Evolutionary conservation across 306 rosid species (phyloP).

Genomic region (Vigna mungo): DNA sequence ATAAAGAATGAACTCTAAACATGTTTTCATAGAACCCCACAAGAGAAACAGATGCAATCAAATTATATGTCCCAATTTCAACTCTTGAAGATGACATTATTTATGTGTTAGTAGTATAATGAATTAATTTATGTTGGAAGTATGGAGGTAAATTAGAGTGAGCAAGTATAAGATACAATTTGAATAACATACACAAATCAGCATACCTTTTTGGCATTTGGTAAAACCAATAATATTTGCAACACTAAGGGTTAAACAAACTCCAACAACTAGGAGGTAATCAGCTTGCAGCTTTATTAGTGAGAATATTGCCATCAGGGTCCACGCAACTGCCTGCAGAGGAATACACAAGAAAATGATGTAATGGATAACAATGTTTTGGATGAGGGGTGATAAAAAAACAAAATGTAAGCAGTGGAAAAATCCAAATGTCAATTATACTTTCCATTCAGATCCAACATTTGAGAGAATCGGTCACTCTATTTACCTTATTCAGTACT

Average conservation of each 20-base stretch:
- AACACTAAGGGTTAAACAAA: slow-evolving; percentile 82
- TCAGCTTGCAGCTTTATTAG: slow-evolving; percentile 86
- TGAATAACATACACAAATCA: slow-evolving; percentile 16
- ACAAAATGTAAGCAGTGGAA: background rate
- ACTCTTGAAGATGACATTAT: background rate
- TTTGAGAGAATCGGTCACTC: too few relatives aligned
- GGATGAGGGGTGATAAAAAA: background rate
- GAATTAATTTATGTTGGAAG: background rate
- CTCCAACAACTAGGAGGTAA: slow-evolving; percentile 82
- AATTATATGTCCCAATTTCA: background rate
- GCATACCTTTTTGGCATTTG: slow-evolving; percentile 79
- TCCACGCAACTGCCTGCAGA: slow-evolving; percentile 72
- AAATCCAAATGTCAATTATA: background rate
- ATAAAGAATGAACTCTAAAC: slow-evolving; percentile 3
- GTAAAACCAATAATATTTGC: slow-evolving; percentile 89
- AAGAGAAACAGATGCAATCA: background rate
- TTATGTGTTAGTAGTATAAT: background rate
- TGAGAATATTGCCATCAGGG: slow-evolving; percentile 75
- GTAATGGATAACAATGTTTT: background rate
- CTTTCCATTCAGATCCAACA: background rate
- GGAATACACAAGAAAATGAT: slow-evolving; percentile 7
- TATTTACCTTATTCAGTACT: background rate
- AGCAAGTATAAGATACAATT: slow-evolving; percentile 1
- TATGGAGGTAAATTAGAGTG: background rate
- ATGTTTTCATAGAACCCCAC: background rate